These are phyloP conservation scores for Albugo laibachii DNA, from an alignment of 352 stramenopile genomes.

Conservation along the genomic window DNA sequence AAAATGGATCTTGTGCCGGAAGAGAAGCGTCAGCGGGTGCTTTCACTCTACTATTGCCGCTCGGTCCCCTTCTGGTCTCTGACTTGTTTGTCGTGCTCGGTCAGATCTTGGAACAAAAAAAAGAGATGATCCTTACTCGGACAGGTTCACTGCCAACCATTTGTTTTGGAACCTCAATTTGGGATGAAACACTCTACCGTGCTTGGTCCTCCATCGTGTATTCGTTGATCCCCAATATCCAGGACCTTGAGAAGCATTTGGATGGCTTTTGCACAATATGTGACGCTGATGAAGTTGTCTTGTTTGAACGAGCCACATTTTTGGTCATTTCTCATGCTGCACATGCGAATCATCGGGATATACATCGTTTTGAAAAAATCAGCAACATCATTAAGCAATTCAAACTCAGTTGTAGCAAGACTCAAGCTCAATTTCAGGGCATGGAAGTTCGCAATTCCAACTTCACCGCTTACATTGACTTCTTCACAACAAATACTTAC, in stretches of 20 bases:
- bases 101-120: constrained; percentile 88
- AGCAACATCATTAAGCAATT: constrained; percentile 99
- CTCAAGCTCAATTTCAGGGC: constrained; percentile 93
- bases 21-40: constrained; percentile 55
- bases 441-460: constrained; percentile 96
- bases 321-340: constrained; percentile 95
- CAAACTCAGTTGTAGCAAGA: constrained; percentile 97
- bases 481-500: constrained; percentile 96
- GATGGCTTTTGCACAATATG: constrained; percentile 95
- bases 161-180: constrained; percentile 98
- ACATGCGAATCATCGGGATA: constrained; percentile 84
- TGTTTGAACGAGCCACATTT: constrained; percentile 98
- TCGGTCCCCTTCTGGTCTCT: too few relatives aligned
- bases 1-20: constrained; percentile 98
- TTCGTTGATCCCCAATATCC: constrained; percentile 98
- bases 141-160: constrained; percentile 76
- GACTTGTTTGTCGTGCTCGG: neutral
- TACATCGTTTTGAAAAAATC: constrained; percentile 99
- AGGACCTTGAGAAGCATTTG: constrained; percentile 89
- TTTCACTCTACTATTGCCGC: constrained; percentile 1
- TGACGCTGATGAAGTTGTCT: constrained; percentile 90
- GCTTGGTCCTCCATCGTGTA: constrained; percentile 99
- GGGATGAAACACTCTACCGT: constrained; percentile 98
- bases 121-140: constrained; percentile 83
- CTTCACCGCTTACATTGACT: constrained; percentile 97